phyloP scores from a whole-genome alignment of 2,329 filamentous ascomycete genomes.

The Penicillium capsulatum region DNA sequence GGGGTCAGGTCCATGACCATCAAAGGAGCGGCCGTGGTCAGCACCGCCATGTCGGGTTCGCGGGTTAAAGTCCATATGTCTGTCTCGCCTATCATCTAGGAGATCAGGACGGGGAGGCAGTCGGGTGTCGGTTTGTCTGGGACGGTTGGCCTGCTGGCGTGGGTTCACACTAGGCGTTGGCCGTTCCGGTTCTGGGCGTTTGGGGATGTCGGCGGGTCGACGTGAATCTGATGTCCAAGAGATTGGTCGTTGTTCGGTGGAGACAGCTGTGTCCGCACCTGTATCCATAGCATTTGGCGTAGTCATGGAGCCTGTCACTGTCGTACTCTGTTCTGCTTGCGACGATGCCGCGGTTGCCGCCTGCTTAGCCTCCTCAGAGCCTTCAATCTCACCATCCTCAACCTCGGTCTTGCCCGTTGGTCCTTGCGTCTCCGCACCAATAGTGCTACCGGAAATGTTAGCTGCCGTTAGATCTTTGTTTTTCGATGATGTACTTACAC shows the following conservation, averaged over 20 bases:
- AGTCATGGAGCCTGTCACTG: slow-evolving; percentile 4
- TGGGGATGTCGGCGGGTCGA: slow-evolving; percentile 32
- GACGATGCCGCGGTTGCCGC: background rate
- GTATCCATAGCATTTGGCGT: slow-evolving; percentile 11
- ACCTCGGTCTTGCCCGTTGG: slow-evolving; percentile 34
- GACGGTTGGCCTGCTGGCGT: slow-evolving; percentile 36
- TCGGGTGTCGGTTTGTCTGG: slow-evolving; percentile 35
- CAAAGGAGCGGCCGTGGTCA: slow-evolving; percentile 36
- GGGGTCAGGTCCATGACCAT: slow-evolving; percentile 31
- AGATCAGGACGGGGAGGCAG: slow-evolving; percentile 39
- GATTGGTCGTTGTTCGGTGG: slow-evolving; percentile 19
- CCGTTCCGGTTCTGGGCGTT: slow-evolving; percentile 39
- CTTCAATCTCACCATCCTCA: slow-evolving; percentile 46
- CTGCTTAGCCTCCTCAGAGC: slow-evolving; percentile 22
- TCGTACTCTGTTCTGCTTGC: slow-evolving; percentile 1
- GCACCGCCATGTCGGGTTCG: slow-evolving; percentile 37
- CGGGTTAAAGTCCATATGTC: slow-evolving; percentile 35
- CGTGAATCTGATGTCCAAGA: slow-evolving; percentile 29
- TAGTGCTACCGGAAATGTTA: slow-evolving; percentile 27
- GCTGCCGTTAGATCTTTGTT: slow-evolving; percentile 10
- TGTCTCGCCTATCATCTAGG: slow-evolving; percentile 38
- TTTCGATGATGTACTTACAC: slow-evolving; percentile 31
- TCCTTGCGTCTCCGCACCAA: slow-evolving; percentile 25
- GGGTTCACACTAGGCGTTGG: slow-evolving; percentile 16
- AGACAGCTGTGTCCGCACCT: slow-evolving; percentile 14